Evolutionary conservation across 768 basidiomycete species (phyloP).

Genomic region (Lyophyllum atratum): DNA sequence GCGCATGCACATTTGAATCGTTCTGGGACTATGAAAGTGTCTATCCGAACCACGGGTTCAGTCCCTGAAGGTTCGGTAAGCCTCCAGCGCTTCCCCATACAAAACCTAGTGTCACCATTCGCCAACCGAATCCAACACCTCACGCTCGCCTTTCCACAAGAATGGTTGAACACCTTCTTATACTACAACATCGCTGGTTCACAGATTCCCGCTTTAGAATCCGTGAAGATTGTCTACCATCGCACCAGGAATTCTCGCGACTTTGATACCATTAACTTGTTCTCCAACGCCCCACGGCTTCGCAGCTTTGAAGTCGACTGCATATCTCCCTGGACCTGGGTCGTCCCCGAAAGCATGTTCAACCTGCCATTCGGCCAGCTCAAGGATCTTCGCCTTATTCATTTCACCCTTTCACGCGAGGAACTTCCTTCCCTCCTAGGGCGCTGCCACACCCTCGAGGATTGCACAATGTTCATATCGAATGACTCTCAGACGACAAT

Average conservation of each 20-base stretch:
- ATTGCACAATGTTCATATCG: constrained; percentile 4
- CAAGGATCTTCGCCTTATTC: constrained; percentile 9
- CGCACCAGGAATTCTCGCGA: not conserved
- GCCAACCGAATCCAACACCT: constrained; percentile 6
- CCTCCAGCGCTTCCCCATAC: not conserved
- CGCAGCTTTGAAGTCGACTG: constrained; percentile 7
- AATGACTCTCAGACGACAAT: constrained; percentile 1
- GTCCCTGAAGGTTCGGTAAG: not conserved
- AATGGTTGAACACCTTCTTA: constrained; percentile 9
- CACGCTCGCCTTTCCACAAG: constrained; percentile 10
- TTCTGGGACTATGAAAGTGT: not conserved
- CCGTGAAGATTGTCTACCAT: constrained; percentile 6
- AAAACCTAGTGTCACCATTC: constrained; percentile 2
- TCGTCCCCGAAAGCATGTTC: not conserved
- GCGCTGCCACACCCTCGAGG: constrained; percentile 2
- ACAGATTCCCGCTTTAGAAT: constrained; percentile 3
- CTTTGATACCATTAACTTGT: not conserved
- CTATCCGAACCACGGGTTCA: not conserved
- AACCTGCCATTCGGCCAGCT: constrained; percentile 14
- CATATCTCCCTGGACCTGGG: constrained; percentile 1
- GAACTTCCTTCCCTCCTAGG: constrained; percentile 3
- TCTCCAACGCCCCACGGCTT: constrained; percentile 1
- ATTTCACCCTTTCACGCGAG: not conserved
- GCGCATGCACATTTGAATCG: constrained; percentile 6
- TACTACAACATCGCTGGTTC: not conserved